phyloP scores from a whole-genome alignment of 129 eudicot species.

The Flaveria trinervia region DNA sequence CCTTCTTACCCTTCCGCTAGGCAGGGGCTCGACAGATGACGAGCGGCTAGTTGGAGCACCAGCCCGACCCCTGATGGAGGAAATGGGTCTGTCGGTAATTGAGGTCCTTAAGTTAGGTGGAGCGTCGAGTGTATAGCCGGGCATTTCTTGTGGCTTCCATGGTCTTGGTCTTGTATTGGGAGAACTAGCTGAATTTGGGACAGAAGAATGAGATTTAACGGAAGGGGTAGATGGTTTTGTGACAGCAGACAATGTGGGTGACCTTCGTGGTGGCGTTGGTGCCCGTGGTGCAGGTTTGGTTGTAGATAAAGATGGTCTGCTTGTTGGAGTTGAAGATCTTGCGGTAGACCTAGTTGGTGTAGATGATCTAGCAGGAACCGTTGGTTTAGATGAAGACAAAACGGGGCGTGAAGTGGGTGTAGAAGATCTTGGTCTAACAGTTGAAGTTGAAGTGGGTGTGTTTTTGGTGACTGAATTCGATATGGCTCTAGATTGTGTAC shows the following conservation, averaged over 20 bases:
- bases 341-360: conserved; percentile 69
- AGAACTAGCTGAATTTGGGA: conserved; percentile 49
- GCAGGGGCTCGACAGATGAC: conserved; percentile 73
- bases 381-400: conserved; percentile 50
- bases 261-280: conserved; percentile 82
- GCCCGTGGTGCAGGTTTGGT: conserved; percentile 60
- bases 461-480: conserved; percentile 46
- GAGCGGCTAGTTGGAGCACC: conserved; percentile 85
- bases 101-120: conserved; percentile 92
- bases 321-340: conserved; percentile 75
- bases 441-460: conserved; percentile 36
- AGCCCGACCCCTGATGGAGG: conserved; percentile 81
- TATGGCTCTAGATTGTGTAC: conserved; percentile 53
- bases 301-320: conserved; percentile 54
- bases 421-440: conserved; percentile 66
- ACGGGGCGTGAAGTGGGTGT: conserved; percentile 67
- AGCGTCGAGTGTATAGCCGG: conserved; percentile 82
- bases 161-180: conserved; percentile 74
- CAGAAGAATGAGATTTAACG: conserved; percentile 45
- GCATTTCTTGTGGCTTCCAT: conserved; percentile 98
- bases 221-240: conserved; percentile 47
- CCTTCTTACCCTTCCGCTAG: conserved; percentile 74
- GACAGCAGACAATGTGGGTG: conserved; percentile 46
- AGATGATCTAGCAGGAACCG: conserved; percentile 10
- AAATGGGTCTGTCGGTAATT: conserved; percentile 66